Base-by-base conservation (phyloP, 176 grass and related monocot genomes). In the Aechmea fasciata region DNA sequence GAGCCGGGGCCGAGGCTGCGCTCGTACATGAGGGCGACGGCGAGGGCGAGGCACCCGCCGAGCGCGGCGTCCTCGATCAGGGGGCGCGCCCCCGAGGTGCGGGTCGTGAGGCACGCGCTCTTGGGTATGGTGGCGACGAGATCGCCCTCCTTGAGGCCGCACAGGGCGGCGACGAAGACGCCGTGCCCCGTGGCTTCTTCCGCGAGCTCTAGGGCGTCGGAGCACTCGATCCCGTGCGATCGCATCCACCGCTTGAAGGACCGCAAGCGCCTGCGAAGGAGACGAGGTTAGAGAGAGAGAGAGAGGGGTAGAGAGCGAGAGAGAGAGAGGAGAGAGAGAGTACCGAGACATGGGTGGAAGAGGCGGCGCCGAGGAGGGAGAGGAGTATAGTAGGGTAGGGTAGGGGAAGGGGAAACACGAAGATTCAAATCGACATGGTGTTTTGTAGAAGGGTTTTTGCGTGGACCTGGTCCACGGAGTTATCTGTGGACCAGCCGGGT, bases 11-110 rank as follows among this genome's bases (percentile, higher is more conserved):
- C 93, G 4, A 79, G 71, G 17, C 84, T 76, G 15, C 82, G 81
- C 74, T 97, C 93, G 50, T 90, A 92, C 93, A 97, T 92, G 49
- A 92, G 51, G 49, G 93, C 86, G 48, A 90, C 83, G 47, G 84
- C 74, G 68, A 97, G 73, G 3, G 79, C 89, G 63, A 97, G 86
- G 41, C 2, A 55, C 0, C 89, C 89, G 2, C 64, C 86, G 57
- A 96, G 65, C 23, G 71, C 84, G 3, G 89, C 89, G 20, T 63
- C 64, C 69, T 90, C 84, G 49, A 97, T 90, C 64, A 78, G 68
- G 24, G 48, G 74, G 48, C 86, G 63, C 10, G 82, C 79, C 10
- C 65, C 81, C 26, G 81, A 83, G 14, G 89, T 92, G 69, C 70
- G 81, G 26, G 79, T 75, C 48, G 92, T 96, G 62, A 91, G 83